Evolutionary conservation across 2,329 filamentous ascomycete genomes (phyloP), one percentile per base, ranked within the genome.

Genomic region (Cladobotryum protrusum): DNA sequence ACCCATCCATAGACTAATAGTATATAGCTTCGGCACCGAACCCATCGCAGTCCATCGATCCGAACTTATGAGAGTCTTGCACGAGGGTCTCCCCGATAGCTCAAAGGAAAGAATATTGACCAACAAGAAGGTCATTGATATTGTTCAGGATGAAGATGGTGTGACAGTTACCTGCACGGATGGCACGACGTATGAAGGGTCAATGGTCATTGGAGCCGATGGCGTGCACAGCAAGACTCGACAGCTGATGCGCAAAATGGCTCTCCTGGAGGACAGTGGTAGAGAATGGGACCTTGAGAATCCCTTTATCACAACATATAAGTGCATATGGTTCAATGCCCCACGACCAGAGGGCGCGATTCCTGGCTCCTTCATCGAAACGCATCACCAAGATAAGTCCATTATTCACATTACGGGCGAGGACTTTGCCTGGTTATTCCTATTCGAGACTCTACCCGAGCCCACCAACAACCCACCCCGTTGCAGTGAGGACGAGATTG

Each of bases 201-300:
- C 65, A 34, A 61, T 73, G 9, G 50, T 72, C 5, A 59, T 73
- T 19, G 70, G 70, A 14, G 64, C 67, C 12, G 70, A 73, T 54
- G 70, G 71, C 5, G 65, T 70, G 13, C 64, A 68, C 40, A 72
- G 68, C 51, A 59, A 53, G 5, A 59, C 65, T 3, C 63, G 68
- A 57, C 17, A 47, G 9, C 61, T 67, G 40, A 66, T 72, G 60
- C 57, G 62, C 41, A 47, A 59, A n/a, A 50, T 66, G 13, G 56
- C 59, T 3, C 34, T 59, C 5, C 45, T 46, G 9, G 45, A 48
- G 13, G 43, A 49, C 24, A 7, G 33, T 5, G n/a, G 6, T 3
- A 12, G 32, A 13, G 29, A 20, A 33, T 46, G 46, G 43, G 49
- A 34, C 15, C 11, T 14, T 19, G 49, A 51, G 35, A 3, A 24